phyloP scores from a whole-genome alignment of 83 land plant species.

The Picea abies region DNA sequence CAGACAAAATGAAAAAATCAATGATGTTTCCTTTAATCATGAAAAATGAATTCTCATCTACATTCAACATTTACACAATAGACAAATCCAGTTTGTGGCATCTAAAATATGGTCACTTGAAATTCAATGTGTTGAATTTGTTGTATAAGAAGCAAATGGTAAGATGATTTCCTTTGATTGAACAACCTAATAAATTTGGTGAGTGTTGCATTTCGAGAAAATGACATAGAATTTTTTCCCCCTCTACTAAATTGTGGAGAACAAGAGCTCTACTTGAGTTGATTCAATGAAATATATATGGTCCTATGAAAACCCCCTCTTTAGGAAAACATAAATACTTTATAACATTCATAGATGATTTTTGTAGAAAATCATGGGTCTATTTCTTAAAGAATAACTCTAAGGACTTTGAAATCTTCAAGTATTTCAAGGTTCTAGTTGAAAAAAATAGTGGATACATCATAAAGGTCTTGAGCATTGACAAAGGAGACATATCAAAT shows the following conservation, averaged over 20 bases:
- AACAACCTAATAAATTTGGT: not conserved
- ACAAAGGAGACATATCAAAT: no score
- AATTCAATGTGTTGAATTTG: not conserved
- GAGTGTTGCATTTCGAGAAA: not conserved
- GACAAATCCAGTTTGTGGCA: not conserved
- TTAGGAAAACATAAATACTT: not conserved
- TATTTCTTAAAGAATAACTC: no score
- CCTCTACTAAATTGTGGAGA: no score
- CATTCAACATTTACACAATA: no score
- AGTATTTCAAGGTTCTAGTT: not conserved
- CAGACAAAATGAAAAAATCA: no score
- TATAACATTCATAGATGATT: not conserved
- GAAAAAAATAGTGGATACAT: not conserved
- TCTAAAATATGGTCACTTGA: not conserved
- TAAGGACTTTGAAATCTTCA: not conserved
- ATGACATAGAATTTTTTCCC: not conserved
- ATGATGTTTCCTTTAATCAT: no score
- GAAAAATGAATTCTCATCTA: no score
- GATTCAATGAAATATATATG: not conserved
- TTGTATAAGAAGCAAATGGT: no score
- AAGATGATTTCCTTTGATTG: not conserved
- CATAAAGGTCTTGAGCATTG: not conserved
- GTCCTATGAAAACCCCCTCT: not conserved
- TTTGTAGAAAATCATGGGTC: not conserved
- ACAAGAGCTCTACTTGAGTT: no score